Evolutionary conservation across 2,329 filamentous ascomycete species (phyloP).

Genomic region (Curvularia eragrostidis): DNA sequence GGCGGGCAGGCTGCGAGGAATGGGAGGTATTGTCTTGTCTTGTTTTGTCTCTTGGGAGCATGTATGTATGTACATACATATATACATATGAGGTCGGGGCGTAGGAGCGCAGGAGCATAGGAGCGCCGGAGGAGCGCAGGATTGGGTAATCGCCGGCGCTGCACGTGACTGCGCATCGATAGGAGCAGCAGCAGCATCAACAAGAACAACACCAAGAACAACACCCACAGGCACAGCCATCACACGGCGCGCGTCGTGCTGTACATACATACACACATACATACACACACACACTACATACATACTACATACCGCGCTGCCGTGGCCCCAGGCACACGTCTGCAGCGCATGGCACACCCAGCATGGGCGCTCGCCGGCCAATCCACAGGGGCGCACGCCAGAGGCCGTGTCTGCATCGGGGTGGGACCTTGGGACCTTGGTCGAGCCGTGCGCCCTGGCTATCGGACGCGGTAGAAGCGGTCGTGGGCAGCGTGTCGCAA

Average conservation of each 20-base stretch:
- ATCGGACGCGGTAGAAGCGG: constrained; percentile 29
- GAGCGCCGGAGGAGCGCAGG: neutral
- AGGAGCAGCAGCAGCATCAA: neutral
- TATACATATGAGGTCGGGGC: too few relatives aligned
- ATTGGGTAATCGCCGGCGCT: neutral
- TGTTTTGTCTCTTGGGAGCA: neutral
- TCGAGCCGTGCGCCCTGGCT: constrained; percentile 23
- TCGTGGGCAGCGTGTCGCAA: constrained; percentile 35
- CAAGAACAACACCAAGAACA: neutral
- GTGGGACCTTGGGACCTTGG: neutral
- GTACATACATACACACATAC: neutral
- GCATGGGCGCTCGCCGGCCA: neutral
- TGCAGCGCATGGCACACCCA: too few relatives aligned
- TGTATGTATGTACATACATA: too few relatives aligned
- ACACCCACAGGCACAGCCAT: too few relatives aligned
- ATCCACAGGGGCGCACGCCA: neutral
- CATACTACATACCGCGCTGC: neutral
- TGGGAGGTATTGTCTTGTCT: neutral
- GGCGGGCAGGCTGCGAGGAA: neutral
- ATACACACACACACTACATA: neutral
- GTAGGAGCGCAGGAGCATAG: neutral
- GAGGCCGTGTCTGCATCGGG: neutral
- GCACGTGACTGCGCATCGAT: neutral
- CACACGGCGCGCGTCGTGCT: too few relatives aligned
- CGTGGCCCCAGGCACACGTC: too few relatives aligned